A percentile compares a stretch with the other conserved stretches of the same genome.
Conservation (phyloP, 202 grass and related monocot genomes). For the Setaria italica region DNA sequence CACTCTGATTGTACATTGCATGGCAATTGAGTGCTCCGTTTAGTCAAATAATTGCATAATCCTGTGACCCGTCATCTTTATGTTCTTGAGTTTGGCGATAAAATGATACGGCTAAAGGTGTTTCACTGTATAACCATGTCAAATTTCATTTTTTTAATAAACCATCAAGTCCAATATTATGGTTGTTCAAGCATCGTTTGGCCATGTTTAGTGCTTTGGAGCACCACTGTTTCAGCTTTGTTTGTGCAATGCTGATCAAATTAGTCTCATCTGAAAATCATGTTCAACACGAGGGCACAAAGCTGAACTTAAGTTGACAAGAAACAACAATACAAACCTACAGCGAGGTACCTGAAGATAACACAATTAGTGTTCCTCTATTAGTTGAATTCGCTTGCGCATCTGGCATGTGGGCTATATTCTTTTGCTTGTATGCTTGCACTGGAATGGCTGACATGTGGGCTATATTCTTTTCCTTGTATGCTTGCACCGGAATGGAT, state of each 20-base stretch:
- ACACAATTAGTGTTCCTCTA: not conserved
- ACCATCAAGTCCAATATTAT: not conserved
- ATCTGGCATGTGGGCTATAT: not conserved
- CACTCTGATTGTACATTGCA: not conserved
- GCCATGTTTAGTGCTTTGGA: not conserved
- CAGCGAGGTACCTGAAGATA: not conserved
- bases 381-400: not conserved
- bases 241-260: not conserved
- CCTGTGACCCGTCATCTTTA: not conserved
- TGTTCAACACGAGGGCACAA: not conserved
- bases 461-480: not conserved
- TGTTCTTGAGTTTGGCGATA: constrained; percentile 22
- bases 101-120: not conserved
- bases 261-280: not conserved
- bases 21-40: not conserved
- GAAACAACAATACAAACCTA: constrained; percentile 3
- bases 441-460: constrained; percentile 14
- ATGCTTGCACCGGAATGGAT: constrained; percentile 12
- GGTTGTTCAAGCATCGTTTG: not conserved
- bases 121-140: not conserved
- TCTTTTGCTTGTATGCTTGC: not conserved
- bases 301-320: not conserved
- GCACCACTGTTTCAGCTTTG: constrained; percentile 11
- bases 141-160: not conserved
- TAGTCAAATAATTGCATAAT: not conserved